Conservation (phyloP, 352 stramenopile species). For the Phytophthora macrochlamydospora region DNA sequence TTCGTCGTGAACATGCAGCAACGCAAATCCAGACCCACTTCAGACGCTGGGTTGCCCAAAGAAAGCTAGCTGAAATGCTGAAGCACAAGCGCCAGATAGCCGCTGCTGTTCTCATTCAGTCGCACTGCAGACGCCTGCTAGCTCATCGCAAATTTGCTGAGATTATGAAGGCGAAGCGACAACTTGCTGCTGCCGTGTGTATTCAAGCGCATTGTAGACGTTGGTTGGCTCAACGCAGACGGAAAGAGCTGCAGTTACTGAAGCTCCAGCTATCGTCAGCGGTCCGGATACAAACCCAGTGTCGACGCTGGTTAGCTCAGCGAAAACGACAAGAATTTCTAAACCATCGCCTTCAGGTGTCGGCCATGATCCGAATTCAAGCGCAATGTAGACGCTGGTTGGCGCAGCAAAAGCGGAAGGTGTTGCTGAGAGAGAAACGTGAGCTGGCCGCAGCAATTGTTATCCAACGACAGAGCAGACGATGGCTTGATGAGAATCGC, state of each 20-base stretch:
- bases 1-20: conserved; percentile 37
- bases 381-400: conserved; percentile 34
- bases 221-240: conserved; percentile 25
- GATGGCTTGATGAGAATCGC: conserved; percentile 34
- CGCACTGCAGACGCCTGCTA: conserved; percentile 27
- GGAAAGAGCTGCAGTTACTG: conserved; percentile 10
- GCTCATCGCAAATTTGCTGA: conserved; percentile 12
- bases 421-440: conserved; percentile 23
- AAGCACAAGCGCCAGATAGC: conserved; percentile 26
- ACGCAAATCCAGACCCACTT: conserved; percentile 40
- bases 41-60: conserved; percentile 26
- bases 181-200: conserved; percentile 12
- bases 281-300: conserved; percentile 21
- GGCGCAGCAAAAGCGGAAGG: conserved; percentile 13
- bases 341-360: conserved; percentile 11
- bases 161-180: conserved; percentile 23
- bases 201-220: conserved; percentile 26
- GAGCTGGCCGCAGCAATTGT: conserved; percentile 19
- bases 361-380: conserved; percentile 38
- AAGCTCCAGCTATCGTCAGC: conserved; percentile 14
- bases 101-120: conserved; percentile 33
- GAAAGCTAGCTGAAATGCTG: conserved; percentile 22
- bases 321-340: conserved; percentile 12
- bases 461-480: conserved; percentile 31
- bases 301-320: conserved; percentile 18